Evolutionary conservation across 225 moss, liverwort and hornwort genomes (phyloP).

Genomic region (Ulota crispa): DNA sequence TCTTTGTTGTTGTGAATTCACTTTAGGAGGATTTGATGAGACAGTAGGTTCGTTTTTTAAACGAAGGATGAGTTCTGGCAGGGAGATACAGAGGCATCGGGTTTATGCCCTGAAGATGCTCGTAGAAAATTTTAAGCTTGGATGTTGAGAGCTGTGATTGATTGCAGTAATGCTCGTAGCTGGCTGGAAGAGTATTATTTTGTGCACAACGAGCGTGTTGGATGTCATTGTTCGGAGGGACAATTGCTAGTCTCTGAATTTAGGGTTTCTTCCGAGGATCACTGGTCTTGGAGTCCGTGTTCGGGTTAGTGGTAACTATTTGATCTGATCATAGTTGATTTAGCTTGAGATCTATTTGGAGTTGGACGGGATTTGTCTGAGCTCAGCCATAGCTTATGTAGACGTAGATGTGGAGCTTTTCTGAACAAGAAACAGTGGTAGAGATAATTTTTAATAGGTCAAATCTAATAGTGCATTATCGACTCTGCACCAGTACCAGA

Average conservation of each 20-base stretch:
- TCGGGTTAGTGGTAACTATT: background rate
- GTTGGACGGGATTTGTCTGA: background rate
- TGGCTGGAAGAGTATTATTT: background rate
- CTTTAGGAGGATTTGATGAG: background rate
- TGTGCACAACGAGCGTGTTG: background rate
- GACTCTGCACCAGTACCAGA: conserved; percentile 64
- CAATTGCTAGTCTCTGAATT: conserved; percentile 19
- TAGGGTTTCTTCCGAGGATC: conserved; percentile 40
- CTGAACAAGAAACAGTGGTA: conserved; percentile 50
- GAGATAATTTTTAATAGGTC: conserved; percentile 40
- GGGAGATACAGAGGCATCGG: background rate
- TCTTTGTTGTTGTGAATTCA: conserved; percentile 11
- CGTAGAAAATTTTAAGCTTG: background rate
- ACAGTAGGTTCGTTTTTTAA: background rate
- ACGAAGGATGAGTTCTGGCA: background rate
- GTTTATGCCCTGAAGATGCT: background rate
- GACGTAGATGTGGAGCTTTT: conserved; percentile 53
- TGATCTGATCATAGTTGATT: background rate
- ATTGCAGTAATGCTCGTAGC: background rate
- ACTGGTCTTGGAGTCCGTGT: background rate
- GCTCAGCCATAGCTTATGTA: background rate
- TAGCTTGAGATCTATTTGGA: background rate
- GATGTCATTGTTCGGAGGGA: background rate
- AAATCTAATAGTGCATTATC: conserved; percentile 57
- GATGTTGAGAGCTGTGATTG: conserved; percentile 9